A percentile compares a stretch with the other conserved stretches of the same genome.
Conservation (phyloP, 257 asterid species). For the Forsythia viridissima region DNA sequence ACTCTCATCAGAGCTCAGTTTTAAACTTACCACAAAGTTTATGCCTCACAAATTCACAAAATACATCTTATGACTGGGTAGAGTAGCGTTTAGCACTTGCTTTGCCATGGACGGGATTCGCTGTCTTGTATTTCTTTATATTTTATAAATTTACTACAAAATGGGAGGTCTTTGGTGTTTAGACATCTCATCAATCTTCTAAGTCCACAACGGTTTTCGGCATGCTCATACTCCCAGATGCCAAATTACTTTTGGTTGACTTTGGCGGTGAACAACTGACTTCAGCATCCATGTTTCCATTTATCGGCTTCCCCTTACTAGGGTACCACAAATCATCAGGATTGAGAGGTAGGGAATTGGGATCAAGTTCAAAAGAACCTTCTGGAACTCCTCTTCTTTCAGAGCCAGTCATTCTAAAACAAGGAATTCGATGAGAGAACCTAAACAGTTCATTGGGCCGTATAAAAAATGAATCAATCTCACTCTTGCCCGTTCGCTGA, state of each 20-base stretch:
- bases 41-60: background rate
- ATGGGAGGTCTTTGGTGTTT: slow-evolving; percentile 30
- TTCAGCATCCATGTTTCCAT: slow-evolving; percentile 20
- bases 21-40: background rate
- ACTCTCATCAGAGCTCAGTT: background rate
- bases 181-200: slow-evolving; percentile 10
- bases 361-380: slow-evolving; percentile 87
- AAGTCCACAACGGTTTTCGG: slow-evolving; percentile 28
- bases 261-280: slow-evolving; percentile 16
- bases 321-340: slow-evolving; percentile 53
- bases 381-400: slow-evolving; percentile 72
- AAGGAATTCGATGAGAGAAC: slow-evolving; percentile 69
- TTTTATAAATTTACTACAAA: background rate
- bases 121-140: slow-evolving; percentile 8
- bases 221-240: slow-evolving; percentile 7
- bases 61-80: background rate
- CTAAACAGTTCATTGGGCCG: slow-evolving; percentile 43
- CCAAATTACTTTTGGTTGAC: slow-evolving; percentile 5
- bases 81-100: slow-evolving; percentile 6
- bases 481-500: slow-evolving; percentile 35
- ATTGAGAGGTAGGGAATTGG: slow-evolving; percentile 63
- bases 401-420: slow-evolving; percentile 50
- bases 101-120: slow-evolving; percentile 8
- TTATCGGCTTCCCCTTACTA: slow-evolving; percentile 24
- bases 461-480: slow-evolving; percentile 28